These are phyloP conservation scores for Clitopilus hobsonii DNA, from an alignment of 768 basidiomycete genomes.

Conservation along the genomic window DNA sequence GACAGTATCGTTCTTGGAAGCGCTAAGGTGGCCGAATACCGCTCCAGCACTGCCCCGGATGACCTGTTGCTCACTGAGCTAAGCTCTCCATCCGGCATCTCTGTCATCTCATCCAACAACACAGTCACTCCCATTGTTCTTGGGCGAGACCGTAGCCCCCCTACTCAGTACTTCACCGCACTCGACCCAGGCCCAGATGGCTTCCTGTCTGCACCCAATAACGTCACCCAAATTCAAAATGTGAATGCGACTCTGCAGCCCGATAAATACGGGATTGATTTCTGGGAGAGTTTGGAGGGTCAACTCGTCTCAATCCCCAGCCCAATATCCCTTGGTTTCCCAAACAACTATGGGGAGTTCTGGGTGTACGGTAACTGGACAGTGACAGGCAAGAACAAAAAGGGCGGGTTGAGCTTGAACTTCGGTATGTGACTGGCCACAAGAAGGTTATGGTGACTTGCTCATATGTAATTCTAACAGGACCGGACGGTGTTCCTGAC, in stretches of 20 bases:
- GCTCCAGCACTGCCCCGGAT: conserved; percentile 35
- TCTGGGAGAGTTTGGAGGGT: conserved; percentile 61
- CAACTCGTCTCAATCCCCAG: conserved; percentile 48
- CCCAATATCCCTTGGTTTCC: conserved; percentile 44
- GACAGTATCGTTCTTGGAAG: conserved; percentile 38
- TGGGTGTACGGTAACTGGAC: conserved; percentile 59
- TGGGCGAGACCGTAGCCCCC: conserved; percentile 48
- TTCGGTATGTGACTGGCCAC: conserved; percentile 14
- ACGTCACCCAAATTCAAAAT: conserved; percentile 37
- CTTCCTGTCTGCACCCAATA: conserved; percentile 52
- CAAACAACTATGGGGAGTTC: conserved; percentile 49
- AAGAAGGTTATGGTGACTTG: too few species aligned
- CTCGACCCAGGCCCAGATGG: conserved; percentile 51
- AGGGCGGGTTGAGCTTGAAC: conserved; percentile 51
- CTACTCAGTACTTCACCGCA: conserved; percentile 41
- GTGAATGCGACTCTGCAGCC: conserved; percentile 46
- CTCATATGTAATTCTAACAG: conserved; percentile 20
- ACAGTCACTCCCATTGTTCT: conserved; percentile 44
- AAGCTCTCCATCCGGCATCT: conserved; percentile 36
- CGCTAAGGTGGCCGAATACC: conserved; percentile 46
- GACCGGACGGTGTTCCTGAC: conserved; percentile 45
- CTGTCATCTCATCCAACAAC: conserved; percentile 39
- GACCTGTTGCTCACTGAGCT: conserved; percentile 50
- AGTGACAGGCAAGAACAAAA: conserved; percentile 47
- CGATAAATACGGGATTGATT: conserved; percentile 51